A percentile compares a stretch with the other conserved stretches of the same genome.
Evolutionary conservation across 305 asterid species (phyloP).

Genomic region (Petunia hybrid): DNA sequence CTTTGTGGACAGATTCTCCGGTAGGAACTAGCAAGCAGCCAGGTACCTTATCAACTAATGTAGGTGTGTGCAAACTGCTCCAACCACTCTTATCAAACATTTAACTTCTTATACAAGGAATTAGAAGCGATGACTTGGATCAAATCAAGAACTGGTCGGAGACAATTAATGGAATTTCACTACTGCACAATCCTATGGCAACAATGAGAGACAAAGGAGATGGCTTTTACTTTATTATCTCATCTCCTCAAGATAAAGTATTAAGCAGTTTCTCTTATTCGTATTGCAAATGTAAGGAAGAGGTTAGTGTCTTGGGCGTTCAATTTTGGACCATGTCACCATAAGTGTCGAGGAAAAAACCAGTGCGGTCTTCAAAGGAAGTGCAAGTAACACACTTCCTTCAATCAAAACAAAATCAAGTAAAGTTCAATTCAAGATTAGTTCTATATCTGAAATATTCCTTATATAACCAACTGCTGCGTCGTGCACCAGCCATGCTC

Average conservation of each 20-base stretch:
- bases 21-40: too few species aligned
- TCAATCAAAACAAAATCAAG: slow-evolving; percentile 19
- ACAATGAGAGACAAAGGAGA: background rate
- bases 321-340: background rate
- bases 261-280: background rate
- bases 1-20: too few species aligned
- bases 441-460: background rate
- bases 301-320: background rate
- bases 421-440: background rate
- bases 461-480: background rate
- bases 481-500: background rate
- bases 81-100: too few species aligned
- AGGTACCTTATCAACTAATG: too few species aligned
- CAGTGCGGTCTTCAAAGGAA: background rate
- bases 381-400: background rate
- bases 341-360: background rate
- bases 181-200: background rate
- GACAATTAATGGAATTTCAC: background rate
- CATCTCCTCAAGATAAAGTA: background rate
- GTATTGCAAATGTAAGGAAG: background rate
- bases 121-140: background rate
- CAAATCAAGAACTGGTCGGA: background rate
- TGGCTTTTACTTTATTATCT: background rate
- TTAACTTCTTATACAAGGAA: background rate
- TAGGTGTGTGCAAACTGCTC: too few species aligned